Base-by-base conservation (phyloP, 2,329 filamentous ascomycete species). In the Phialemoniopsis sp. region DNA sequence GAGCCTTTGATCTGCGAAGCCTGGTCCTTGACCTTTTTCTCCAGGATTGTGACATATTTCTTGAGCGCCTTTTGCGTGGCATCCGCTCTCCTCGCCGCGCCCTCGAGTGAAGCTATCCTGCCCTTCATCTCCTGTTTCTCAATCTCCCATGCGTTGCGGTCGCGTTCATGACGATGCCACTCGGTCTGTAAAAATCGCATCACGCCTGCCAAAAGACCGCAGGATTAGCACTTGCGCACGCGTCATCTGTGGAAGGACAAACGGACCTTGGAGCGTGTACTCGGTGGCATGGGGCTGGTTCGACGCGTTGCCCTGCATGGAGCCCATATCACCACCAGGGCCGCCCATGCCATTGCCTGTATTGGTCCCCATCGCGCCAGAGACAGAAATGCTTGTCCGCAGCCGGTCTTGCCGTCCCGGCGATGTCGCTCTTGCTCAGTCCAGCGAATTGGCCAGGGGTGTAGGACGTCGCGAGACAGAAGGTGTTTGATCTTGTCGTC, bases 181-280 rank as follows among this genome's bases (percentile, higher is more conserved):
- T 98, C 91, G 35, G 93, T 93, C 68, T 98, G 93, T 30, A 98
- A 80, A 63, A 98, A 98, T 64, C 93, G 90, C 93, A 98, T 98
- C 29, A 98, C 93, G 58, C 93, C 88, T 93, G 10, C 21, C 21
- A 26, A 10, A 26, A 26, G 10, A 6, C 21, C 21, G 10, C 10
- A n/a, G n/a, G n/a, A 10, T 26, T 10, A 26, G 21, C 21, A 10
- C 21, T 10, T 26, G 6, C 21, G 10, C n/a, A 26, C 18, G 29
- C 21, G 19, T 34, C 21, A 26, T 10, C 8, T 6, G 28, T 8
- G 12, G 29, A 19, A 31, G 19, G 33, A 17, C 26, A 30, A 13
- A 48, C 52, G 30, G 41, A 68, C 67, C 77, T 63, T 81, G 77
- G 29, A 81, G 61, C 7, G 77, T 81, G 51, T 81, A 81, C 51